Evolutionary conservation across 1,284 basidiomycete species (phyloP).

Genomic region (Mycena sp.): DNA sequence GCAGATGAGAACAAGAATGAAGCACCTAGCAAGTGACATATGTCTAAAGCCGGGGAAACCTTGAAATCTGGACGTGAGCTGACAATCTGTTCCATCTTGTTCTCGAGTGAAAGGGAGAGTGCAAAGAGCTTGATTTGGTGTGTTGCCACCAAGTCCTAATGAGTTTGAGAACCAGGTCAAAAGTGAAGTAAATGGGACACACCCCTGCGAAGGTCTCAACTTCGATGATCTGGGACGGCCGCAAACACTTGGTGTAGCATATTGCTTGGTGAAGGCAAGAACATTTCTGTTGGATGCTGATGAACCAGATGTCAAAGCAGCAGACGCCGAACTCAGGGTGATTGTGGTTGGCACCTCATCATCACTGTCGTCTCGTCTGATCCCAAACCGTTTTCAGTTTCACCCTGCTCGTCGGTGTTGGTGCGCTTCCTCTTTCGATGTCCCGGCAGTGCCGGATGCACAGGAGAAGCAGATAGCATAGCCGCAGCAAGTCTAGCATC

Average conservation of each 20-base stretch:
- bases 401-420: neutral
- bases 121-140: slow-evolving; percentile 6
- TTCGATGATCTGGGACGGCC: neutral
- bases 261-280: slow-evolving; percentile 1
- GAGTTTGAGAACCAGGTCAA: neutral
- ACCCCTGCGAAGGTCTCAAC: slow-evolving; percentile 3
- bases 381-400: neutral
- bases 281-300: neutral
- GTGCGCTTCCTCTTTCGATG: neutral
- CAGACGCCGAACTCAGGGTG: too few species aligned
- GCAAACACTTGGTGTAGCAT: slow-evolving; percentile 9
- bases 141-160: neutral
- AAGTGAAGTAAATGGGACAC: neutral
- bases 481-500: neutral
- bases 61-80: neutral
- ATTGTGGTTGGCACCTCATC: neutral
- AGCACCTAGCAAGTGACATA: neutral
- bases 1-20: neutral
- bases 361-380: neutral
- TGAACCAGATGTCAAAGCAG: too few species aligned
- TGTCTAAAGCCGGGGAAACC: neutral
- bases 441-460: neutral
- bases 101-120: neutral
- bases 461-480: neutral
- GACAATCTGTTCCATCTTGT: neutral